A percentile compares a stretch with the other conserved stretches of the same genome.
Evolutionary conservation across 2,329 filamentous ascomycete genomes (phyloP).

Genomic region (Chaetomiaceae sp.): DNA sequence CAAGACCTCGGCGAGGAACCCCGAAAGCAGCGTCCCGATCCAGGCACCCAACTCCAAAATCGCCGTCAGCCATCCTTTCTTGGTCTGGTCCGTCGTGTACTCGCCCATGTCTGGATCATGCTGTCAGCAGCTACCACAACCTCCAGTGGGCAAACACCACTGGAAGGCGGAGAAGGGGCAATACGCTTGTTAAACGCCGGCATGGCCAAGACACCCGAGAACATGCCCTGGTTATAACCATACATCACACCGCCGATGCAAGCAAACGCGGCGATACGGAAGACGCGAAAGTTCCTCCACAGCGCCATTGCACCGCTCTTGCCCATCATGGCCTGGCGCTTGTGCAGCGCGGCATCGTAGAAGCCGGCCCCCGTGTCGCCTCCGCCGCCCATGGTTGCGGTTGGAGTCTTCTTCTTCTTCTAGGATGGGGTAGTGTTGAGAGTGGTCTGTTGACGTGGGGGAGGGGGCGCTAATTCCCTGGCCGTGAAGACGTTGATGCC

Average conservation of each 20-base stretch:
- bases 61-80: slow-evolving; percentile 58
- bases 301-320: slow-evolving; percentile 48
- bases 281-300: slow-evolving; percentile 57
- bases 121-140: no score
- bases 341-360: slow-evolving; percentile 50
- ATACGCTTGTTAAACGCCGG: slow-evolving; percentile 47
- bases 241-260: slow-evolving; percentile 60
- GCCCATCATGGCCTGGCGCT: slow-evolving; percentile 52
- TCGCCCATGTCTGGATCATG: slow-evolving; percentile 56
- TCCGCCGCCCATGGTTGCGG: slow-evolving; percentile 39
- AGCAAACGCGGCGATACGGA: slow-evolving; percentile 57
- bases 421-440: no score
- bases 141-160: slow-evolving; percentile 18
- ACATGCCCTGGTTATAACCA: slow-evolving; percentile 74
- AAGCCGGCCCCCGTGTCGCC: slow-evolving; percentile 31
- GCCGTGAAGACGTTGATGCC: no score
- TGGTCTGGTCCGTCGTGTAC: slow-evolving; percentile 47
- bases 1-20: slow-evolving; percentile 65
- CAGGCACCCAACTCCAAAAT: slow-evolving; percentile 75
- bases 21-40: slow-evolving; percentile 67
- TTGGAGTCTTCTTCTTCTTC: not conserved
- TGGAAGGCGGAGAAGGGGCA: slow-evolving; percentile 23
- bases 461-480: no score
- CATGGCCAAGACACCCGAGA: slow-evolving; percentile 64
- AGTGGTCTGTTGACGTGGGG: no score